Evolutionary conservation across 2,329 filamentous ascomycete species (phyloP).

Genomic region (Trichoderma sp.): DNA sequence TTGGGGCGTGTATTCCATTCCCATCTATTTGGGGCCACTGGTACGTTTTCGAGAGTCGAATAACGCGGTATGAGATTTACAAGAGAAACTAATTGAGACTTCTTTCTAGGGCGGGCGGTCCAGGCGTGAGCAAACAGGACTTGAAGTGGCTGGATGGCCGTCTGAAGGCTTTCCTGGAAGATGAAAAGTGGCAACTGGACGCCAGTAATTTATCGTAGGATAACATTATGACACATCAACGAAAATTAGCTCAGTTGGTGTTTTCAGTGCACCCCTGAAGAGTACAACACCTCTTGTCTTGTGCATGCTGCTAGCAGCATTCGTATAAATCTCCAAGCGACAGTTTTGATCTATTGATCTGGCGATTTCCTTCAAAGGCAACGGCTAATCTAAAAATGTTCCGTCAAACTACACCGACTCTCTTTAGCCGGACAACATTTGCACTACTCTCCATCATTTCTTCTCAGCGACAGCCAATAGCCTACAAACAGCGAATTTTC

Average conservation of each 20-base stretch:
- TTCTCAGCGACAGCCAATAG: background rate
- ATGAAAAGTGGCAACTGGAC: constrained; percentile 26
- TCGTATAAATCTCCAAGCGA: background rate
- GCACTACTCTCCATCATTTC: background rate
- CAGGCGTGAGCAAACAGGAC: constrained; percentile 70
- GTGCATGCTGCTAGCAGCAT: background rate
- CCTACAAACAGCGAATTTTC: background rate
- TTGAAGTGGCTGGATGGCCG: constrained; percentile 70
- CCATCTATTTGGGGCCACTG: constrained; percentile 49
- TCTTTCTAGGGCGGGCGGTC: constrained; percentile 62
- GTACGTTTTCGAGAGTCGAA: constrained; percentile 25
- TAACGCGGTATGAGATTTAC: background rate
- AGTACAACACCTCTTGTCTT: background rate
- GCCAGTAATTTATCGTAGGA: background rate
- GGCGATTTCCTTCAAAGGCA: background rate
- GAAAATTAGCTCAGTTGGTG: background rate
- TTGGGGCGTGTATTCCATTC: constrained; percentile 41
- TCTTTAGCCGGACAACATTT: background rate
- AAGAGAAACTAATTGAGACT: background rate
- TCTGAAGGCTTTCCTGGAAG: constrained; percentile 49
- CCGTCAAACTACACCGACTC: background rate
- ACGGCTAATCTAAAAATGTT: background rate
- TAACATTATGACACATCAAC: background rate
- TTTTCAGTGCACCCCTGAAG: background rate
- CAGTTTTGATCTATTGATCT: constrained; percentile 5